Evolutionary conservation across 2,329 filamentous ascomycete species (phyloP).

Genomic region (Sporothrix phasma): DNA sequence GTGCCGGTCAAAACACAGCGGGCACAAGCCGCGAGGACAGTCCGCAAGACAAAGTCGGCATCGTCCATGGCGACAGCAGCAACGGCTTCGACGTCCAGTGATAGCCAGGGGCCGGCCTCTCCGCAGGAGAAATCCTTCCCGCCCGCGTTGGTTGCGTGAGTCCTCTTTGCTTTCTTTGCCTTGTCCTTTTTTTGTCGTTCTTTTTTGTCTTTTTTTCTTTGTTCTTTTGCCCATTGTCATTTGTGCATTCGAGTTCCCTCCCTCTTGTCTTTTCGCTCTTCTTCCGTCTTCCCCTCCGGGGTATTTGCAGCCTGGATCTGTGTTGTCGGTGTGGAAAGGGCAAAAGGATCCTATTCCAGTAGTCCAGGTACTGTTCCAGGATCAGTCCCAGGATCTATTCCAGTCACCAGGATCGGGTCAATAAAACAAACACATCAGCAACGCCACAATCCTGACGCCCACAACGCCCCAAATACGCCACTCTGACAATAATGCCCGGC

Average conservation of each 20-base stretch:
- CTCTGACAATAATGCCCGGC: constrained; percentile 1
- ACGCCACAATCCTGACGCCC: neutral
- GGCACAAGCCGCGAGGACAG: neutral
- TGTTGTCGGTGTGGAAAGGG: too few relatives aligned
- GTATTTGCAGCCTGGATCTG: neutral
- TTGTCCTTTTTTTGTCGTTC: neutral
- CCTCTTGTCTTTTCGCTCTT: neutral
- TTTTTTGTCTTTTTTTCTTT: neutral
- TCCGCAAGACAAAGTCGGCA: neutral
- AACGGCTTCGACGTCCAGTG: neutral
- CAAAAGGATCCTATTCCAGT: too few relatives aligned
- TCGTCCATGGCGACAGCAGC: too few relatives aligned
- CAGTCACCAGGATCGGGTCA: neutral
- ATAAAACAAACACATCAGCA: neutral
- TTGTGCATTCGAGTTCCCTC: too few relatives aligned
- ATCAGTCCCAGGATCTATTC: too few relatives aligned
- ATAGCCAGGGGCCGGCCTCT: neutral
- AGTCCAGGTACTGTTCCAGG: too few relatives aligned
- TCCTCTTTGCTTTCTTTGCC: neutral
- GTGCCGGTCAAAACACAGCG: neutral
- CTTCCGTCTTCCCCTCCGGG: neutral
- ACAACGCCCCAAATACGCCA: neutral
- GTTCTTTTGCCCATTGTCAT: too few relatives aligned
- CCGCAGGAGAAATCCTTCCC: neutral
- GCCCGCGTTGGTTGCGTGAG: constrained; percentile 4